These are phyloP conservation scores for Alloascoidea hylecoeti DNA, from an alignment of 805 yeast species.

Conservation along the genomic window DNA sequence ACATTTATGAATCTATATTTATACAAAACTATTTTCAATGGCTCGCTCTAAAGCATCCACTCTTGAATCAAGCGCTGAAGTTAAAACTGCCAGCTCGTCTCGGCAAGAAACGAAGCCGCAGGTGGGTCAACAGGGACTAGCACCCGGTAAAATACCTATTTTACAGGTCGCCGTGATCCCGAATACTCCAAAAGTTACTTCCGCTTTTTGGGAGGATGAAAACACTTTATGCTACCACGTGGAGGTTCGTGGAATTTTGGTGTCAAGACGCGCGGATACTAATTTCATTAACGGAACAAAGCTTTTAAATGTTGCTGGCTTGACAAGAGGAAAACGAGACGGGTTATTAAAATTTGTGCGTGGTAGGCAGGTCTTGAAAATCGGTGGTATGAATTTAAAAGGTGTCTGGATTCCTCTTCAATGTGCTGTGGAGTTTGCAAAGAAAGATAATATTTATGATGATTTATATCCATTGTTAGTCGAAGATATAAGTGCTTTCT, in stretches of 20 bases:
- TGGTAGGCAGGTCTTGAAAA: constrained; percentile 67
- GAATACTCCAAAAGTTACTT: constrained; percentile 60
- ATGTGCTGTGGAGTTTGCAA: constrained; percentile 70
- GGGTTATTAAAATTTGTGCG: constrained; percentile 71
- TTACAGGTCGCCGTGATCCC: no score
- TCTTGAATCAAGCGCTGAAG: no score
- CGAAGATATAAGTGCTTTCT: constrained; percentile 43
- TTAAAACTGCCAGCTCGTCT: no score
- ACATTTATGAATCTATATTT: no score
- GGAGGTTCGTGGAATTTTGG: constrained; percentile 68
- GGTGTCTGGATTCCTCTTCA: constrained; percentile 90
- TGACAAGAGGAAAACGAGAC: constrained; percentile 80
- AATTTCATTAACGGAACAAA: constrained; percentile 82
- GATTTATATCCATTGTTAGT: constrained; percentile 56
- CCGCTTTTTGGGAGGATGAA: constrained; percentile 89
- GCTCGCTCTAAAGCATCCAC: no score
- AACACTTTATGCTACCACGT: constrained; percentile 76
- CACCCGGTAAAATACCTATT: no score
- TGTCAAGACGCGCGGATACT: constrained; percentile 73
- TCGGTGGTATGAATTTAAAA: constrained; percentile 77
- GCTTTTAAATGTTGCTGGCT: constrained; percentile 58
- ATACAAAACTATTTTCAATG: no score
- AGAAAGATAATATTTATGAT: constrained; percentile 61
- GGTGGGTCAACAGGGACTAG: no score
- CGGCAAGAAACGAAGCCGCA: no score